These are phyloP conservation scores for Ceratobasidium sp. DNA, from an alignment of 1,284 basidiomycete species.

Conservation along the genomic window DNA sequence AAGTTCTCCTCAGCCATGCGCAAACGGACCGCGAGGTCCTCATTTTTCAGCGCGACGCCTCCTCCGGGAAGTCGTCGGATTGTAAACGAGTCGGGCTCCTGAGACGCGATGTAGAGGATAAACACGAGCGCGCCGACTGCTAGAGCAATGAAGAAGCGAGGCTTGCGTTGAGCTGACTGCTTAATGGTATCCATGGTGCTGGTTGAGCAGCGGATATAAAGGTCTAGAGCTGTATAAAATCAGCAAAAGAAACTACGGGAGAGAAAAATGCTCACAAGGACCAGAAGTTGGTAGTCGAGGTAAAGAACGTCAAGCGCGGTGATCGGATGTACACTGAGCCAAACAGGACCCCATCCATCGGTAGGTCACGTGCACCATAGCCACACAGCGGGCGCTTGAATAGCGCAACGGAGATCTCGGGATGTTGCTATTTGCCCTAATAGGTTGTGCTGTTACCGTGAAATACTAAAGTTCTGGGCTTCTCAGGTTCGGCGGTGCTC, in stretches of 20 bases:
- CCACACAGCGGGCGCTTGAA: no score
- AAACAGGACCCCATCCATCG: slow-evolving; percentile 8
- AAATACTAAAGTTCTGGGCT: not conserved
- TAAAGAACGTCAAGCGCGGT: not conserved
- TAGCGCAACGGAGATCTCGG: not conserved
- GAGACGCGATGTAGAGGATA: slow-evolving; percentile 12
- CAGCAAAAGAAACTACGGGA: not conserved
- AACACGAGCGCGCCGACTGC: slow-evolving; percentile 19
- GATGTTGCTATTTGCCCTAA: not conserved
- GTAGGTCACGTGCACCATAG: not conserved
- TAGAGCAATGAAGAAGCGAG: slow-evolving; percentile 15
- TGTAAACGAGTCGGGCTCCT: not conserved
- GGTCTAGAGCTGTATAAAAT: not conserved
- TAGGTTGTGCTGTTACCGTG: not conserved
- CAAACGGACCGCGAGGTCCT: slow-evolving; percentile 19
- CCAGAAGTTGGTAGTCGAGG: not conserved
- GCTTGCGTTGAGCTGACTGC: slow-evolving; percentile 31
- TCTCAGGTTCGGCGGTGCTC: not conserved
- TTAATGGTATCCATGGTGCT: slow-evolving; percentile 21
- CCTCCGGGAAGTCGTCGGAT: slow-evolving; percentile 22
- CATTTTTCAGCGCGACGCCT: slow-evolving; percentile 23
- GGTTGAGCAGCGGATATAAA: slow-evolving; percentile 14
- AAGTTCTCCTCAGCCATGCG: slow-evolving; percentile 34
- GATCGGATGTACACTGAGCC: not conserved
- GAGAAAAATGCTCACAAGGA: not conserved